These are phyloP conservation scores for Nicotiana noctiflora DNA, from an alignment of 257 asterid species.

Conservation along the genomic window DNA sequence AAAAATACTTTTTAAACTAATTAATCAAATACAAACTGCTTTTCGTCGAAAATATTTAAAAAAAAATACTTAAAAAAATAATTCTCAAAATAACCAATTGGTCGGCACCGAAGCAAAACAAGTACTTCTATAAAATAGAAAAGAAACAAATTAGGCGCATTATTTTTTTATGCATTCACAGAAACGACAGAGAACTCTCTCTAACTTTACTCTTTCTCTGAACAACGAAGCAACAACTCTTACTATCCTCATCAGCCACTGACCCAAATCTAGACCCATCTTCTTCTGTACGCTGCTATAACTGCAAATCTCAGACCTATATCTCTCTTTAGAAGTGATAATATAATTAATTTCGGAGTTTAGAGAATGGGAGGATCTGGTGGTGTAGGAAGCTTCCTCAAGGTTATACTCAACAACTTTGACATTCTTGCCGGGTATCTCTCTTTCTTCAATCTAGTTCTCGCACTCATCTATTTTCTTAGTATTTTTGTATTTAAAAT, in stretches of 20 bases:
- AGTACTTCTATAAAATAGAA: not conserved
- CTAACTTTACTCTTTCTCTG: slow-evolving; percentile 7
- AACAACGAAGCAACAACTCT: not conserved
- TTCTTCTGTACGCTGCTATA: not conserved
- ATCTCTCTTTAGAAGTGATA: not conserved
- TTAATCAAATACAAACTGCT: too few species aligned
- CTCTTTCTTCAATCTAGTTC: not conserved
- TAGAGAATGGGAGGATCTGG: slow-evolving; percentile 73
- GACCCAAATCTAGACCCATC: not conserved
- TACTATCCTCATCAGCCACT: not conserved
- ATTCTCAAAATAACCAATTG: too few species aligned
- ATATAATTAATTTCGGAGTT: not conserved
- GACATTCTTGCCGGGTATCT: slow-evolving; percentile 76
- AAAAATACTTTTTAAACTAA: too few species aligned
- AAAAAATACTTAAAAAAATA: too few species aligned
- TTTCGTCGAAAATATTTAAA: too few species aligned
- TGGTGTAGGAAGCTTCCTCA: slow-evolving; percentile 58
- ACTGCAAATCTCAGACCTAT: slow-evolving; percentile 3
- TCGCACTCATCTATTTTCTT: not conserved
- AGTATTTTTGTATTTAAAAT: not conserved
- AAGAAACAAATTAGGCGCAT: not conserved
- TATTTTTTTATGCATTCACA: not conserved
- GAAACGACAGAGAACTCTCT: not conserved
- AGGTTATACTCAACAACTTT: slow-evolving; percentile 47
- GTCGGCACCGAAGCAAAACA: not conserved